Conservation (phyloP, 352 stramenopile genomes). For the Proteromonas lacertae region DNA sequence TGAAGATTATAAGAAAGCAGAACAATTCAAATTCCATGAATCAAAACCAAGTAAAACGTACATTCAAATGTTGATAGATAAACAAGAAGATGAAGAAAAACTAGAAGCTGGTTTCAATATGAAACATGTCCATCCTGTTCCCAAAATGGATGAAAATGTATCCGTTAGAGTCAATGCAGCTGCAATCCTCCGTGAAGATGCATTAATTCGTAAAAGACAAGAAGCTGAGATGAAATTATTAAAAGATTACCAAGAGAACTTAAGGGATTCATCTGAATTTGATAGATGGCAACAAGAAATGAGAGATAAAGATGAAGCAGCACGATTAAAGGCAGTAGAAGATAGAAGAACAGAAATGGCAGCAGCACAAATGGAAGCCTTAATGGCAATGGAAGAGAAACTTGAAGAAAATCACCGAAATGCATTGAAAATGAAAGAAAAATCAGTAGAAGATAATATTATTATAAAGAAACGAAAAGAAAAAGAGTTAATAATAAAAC, state of each 20-base stretch:
- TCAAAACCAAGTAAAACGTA: neutral
- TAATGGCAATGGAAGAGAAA: neutral
- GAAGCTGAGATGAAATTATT: slow-evolving; percentile 36
- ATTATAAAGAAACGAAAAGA: neutral
- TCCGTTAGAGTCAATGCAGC: slow-evolving; percentile 31
- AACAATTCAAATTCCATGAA: slow-evolving; percentile 4
- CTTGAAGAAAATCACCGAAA: neutral
- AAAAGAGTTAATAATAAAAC: neutral
- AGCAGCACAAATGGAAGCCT: neutral
- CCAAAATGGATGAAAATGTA: slow-evolving; percentile 6
- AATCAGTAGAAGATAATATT: neutral
- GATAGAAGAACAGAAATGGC: slow-evolving; percentile 2
- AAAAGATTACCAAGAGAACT: slow-evolving; percentile 31
- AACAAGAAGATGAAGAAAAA: slow-evolving; percentile 3
- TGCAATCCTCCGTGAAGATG: slow-evolving; percentile 39
- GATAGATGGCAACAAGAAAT: slow-evolving; percentile 38
- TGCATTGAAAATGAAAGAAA: neutral
- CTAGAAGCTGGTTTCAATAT: slow-evolving; percentile 2
- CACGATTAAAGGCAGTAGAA: slow-evolving; percentile 10
- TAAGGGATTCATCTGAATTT: slow-evolving; percentile 38
- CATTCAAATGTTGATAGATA: slow-evolving; percentile 1
- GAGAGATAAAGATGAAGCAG: slow-evolving; percentile 26
- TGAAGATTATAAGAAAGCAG: neutral
- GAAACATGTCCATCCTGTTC: slow-evolving; percentile 1
- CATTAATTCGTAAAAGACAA: slow-evolving; percentile 38